Evolutionary conservation across 345 rosid genomes (phyloP).

Genomic region (Eucalyptus sp.): DNA sequence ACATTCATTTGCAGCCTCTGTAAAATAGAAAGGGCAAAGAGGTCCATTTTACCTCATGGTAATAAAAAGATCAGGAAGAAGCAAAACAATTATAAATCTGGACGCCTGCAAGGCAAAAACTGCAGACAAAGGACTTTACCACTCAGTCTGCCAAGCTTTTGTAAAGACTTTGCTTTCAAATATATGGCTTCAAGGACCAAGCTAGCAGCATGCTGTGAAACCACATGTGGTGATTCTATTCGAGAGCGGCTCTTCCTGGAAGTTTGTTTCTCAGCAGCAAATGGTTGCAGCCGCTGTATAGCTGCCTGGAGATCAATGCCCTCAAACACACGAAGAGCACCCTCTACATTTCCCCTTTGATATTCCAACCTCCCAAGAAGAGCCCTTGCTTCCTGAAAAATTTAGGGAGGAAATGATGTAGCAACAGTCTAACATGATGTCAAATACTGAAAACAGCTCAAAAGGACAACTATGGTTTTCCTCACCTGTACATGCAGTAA

Average conservation of each 20-base stretch:
- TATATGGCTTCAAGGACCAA: conserved; percentile 84
- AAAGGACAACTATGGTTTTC: background rate
- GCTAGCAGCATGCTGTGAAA: conserved; percentile 76
- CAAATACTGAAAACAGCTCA: background rate
- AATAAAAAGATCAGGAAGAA: background rate
- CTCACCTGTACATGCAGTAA: background rate
- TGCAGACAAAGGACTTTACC: conserved; percentile 19
- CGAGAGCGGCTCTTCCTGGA: conserved; percentile 43
- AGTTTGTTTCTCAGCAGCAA: conserved; percentile 37
- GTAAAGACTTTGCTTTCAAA: conserved; percentile 87
- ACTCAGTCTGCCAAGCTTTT: conserved; percentile 67
- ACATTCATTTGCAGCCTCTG: conserved; percentile 89
- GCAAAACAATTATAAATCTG: background rate
- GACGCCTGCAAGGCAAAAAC: background rate
- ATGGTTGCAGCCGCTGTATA: conserved; percentile 53
- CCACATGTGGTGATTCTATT: conserved; percentile 23
- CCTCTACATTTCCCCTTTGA: conserved; percentile 90
- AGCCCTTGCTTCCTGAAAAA: conserved; percentile 84
- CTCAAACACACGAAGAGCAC: conserved; percentile 84
- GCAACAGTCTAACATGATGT: background rate
- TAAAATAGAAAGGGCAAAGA: background rate
- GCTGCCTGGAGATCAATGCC: conserved; percentile 95
- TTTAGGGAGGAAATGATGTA: background rate
- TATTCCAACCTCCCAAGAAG: conserved; percentile 91
- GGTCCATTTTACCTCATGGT: background rate